phyloP scores from a whole-genome alignment of 1,139 yeast species.

The Lodderomyces pseudojiufengensis region DNA sequence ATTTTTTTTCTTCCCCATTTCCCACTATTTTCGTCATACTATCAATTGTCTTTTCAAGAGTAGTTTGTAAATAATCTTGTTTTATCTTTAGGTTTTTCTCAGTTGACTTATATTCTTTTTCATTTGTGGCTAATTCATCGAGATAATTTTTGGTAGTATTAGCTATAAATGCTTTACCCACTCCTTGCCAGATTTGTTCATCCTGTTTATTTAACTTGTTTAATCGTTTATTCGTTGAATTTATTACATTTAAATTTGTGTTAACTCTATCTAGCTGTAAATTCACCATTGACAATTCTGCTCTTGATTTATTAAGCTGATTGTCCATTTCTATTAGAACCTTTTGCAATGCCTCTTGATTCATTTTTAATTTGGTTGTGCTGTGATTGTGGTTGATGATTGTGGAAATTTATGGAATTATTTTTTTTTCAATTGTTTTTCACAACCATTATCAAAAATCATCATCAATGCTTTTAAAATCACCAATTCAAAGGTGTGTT shows the following conservation, averaged over 20 bases:
- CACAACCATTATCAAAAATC: constrained; percentile 1
- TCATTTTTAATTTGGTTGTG: too few relatives aligned
- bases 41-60: constrained; percentile 69
- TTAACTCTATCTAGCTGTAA: constrained; percentile 55
- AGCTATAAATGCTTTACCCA: constrained; percentile 69
- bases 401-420: not conserved
- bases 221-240: constrained; percentile 55
- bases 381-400: constrained; percentile 1
- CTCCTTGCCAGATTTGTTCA: constrained; percentile 74
- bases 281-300: constrained; percentile 62
- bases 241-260: constrained; percentile 56
- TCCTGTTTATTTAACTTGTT: constrained; percentile 34
- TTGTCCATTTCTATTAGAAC: constrained; percentile 60
- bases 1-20: constrained; percentile 14
- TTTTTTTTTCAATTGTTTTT: not conserved
- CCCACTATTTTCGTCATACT: constrained; percentile 52
- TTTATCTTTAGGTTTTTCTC: constrained; percentile 63
- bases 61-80: constrained; percentile 68
- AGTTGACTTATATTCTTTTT: constrained; percentile 53
- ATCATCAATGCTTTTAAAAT: not conserved
- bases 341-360: constrained; percentile 52
- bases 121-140: constrained; percentile 47
- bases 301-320: constrained; percentile 55
- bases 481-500: not conserved
- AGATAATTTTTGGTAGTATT: constrained; percentile 46